Evolutionary conservation across 2,329 filamentous ascomycete species (phyloP).

Genomic region (Colletotrichum orchidophilum): DNA sequence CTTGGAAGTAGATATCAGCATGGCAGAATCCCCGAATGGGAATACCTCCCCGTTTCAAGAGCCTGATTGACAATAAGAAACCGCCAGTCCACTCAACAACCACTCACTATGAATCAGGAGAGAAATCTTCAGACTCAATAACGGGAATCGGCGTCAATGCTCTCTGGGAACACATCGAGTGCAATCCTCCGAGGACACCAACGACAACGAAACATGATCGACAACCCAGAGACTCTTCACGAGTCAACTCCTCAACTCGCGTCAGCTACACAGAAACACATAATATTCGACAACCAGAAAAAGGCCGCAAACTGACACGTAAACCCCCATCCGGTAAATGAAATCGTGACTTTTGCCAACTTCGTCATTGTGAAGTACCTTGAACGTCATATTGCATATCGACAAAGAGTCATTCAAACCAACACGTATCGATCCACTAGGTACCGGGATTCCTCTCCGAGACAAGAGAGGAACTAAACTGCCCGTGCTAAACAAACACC

Average conservation of each 20-base stretch:
- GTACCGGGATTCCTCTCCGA: not conserved
- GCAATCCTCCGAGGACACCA: not conserved
- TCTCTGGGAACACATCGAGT: not conserved
- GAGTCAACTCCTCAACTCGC: not conserved
- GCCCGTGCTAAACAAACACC: slow-evolving; percentile 11
- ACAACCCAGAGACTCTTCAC: not conserved
- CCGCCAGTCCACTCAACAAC: not conserved
- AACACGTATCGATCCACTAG: not conserved
- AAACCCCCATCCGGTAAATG: not conserved
- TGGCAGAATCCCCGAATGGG: not conserved
- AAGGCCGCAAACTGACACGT: not conserved
- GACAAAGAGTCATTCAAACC: not conserved
- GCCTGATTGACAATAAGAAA: not conserved
- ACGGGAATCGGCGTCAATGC: not conserved
- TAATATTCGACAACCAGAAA: not conserved
- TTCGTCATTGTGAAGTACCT: not conserved
- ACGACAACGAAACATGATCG: not conserved
- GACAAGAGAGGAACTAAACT: not conserved
- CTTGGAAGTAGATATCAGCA: not conserved
- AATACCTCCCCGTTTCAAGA: not conserved
- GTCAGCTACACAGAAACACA: not conserved
- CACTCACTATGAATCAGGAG: not conserved
- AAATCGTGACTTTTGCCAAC: not conserved
- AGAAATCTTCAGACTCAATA: not conserved
- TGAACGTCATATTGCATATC: not conserved